phyloP scores from a whole-genome alignment of 129 eudicot genomes.

The Escallonia rubra region DNA sequence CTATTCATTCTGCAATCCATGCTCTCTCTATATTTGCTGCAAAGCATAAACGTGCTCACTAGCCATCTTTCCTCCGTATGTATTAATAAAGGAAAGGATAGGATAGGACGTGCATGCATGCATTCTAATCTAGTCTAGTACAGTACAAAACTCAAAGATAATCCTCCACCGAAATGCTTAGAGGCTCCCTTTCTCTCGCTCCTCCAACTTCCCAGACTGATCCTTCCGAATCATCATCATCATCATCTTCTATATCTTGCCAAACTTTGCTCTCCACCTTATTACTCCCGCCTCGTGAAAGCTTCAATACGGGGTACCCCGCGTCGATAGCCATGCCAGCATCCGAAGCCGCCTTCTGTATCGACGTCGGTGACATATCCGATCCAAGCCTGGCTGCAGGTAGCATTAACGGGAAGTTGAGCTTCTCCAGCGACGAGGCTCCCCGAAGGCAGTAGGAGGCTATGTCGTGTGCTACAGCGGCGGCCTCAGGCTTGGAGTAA shows the following conservation, averaged over 20 bases:
- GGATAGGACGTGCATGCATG: no score
- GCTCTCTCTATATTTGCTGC: no score
- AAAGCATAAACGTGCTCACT: no score
- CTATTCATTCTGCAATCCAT: no score
- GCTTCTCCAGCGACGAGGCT: constrained; percentile 21
- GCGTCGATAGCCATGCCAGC: constrained; percentile 77
- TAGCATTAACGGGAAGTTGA: constrained; percentile 43
- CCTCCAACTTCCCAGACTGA: neutral
- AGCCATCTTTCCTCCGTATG: no score
- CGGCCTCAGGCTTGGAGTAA: constrained; percentile 61
- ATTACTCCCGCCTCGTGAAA: no score
- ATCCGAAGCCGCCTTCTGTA: constrained; percentile 62
- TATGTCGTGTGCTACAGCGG: constrained; percentile 61
- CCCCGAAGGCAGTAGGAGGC: constrained; percentile 52
- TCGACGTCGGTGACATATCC: constrained; percentile 49
- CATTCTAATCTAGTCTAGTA: no score
- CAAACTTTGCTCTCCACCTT: neutral
- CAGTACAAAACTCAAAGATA: constrained; percentile 18
- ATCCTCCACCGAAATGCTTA: constrained; percentile 48
- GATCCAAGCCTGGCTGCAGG: constrained; percentile 30
- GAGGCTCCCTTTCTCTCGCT: constrained; percentile 8
- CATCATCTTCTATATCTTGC: neutral
- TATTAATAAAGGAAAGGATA: no score
- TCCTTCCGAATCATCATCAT: neutral
- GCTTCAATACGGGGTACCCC: neutral